Evolutionary conservation across 2,329 filamentous ascomycete genomes (phyloP), one percentile per base, ranked within the genome.

Genomic region (Beauveria bassiana): DNA sequence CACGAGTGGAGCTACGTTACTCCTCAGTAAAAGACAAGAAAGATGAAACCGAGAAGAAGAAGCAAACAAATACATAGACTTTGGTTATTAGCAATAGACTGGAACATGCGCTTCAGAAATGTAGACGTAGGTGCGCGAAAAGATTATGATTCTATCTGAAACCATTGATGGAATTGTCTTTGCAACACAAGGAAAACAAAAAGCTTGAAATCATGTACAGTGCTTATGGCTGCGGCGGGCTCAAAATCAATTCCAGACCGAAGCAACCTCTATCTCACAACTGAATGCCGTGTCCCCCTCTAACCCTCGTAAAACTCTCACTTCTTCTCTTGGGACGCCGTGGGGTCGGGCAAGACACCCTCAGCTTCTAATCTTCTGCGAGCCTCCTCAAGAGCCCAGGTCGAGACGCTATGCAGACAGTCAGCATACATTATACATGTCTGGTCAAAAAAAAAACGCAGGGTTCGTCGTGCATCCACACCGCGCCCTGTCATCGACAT

Each of bases 361-460:
- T 99, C 95, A 64, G 87, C 89, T 80, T 99, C 95, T 83, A 99
- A 86, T 80, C 95, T 85, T 80, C 95, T 86, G 72, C 95, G 86
- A 59, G 95, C 95, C 80, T 99, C 95, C 79, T 99, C 95, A 49
- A 99, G 86, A 65, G 95, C 95, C 95, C 95, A 99, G 61, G 93
- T 98, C 81, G 98, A 95, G 86, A 99, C 97, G 76, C 95, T 99
- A 70, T 64, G 62, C 47, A 20, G 58, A 31, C 20, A 24, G 66
- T 76, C 68, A 75, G 72, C 65, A 66, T 62, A 47, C 42, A 42
- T 40, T 40, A 28, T 10, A 24, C n/a, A 20, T 42, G 24, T 45
- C 24, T 55, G 34, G 59, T 59, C 65, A 68, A 71, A 22, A 68
- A 71, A 69, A 69, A 69, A 58, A 46, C 40, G 53, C 66, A 60